A percentile compares a stretch with the other conserved stretches of the same genome.
These are phyloP conservation scores for Chrysosporium keratinophilum DNA, from an alignment of 2,329 filamentous ascomycete genomes.

Conservation along the genomic window DNA sequence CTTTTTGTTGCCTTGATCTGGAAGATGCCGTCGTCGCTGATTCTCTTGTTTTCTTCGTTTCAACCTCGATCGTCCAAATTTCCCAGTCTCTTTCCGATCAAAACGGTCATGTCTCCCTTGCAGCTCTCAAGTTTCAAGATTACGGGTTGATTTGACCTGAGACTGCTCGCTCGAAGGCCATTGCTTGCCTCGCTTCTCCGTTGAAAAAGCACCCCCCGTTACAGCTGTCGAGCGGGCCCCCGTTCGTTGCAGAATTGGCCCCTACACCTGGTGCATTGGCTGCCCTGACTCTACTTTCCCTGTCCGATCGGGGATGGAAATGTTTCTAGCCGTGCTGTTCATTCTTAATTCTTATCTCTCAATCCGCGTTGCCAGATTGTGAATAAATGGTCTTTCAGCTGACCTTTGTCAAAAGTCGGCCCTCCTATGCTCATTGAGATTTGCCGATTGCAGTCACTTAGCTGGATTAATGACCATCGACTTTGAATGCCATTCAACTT, in stretches of 20 bases:
- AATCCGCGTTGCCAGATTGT: constrained; percentile 1
- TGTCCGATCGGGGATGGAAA: neutral
- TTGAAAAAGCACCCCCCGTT: neutral
- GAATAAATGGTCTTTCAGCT: neutral
- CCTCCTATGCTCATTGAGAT: neutral
- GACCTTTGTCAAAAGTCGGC: neutral
- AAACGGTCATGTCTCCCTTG: neutral
- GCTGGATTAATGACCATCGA: neutral
- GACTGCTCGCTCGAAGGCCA: constrained; percentile 4
- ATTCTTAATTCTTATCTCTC: neutral
- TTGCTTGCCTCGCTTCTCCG: constrained; percentile 7
- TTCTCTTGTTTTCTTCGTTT: constrained; percentile 3
- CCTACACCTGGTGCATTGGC: neutral
- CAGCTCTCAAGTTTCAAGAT: neutral
- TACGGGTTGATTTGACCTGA: neutral
- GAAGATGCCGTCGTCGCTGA: neutral
- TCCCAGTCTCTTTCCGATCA: neutral
- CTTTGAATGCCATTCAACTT: neutral
- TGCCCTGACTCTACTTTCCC: constrained; percentile 4
- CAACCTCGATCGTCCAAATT: neutral
- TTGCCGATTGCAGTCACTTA: neutral
- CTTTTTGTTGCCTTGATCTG: neutral
- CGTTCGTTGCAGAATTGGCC: neutral
- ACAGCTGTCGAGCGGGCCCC: constrained; percentile 5
- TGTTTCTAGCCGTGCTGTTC: neutral